Evolutionary conservation across 2,329 filamentous ascomycete genomes (phyloP).

Genomic region (Aspergillus felis): DNA sequence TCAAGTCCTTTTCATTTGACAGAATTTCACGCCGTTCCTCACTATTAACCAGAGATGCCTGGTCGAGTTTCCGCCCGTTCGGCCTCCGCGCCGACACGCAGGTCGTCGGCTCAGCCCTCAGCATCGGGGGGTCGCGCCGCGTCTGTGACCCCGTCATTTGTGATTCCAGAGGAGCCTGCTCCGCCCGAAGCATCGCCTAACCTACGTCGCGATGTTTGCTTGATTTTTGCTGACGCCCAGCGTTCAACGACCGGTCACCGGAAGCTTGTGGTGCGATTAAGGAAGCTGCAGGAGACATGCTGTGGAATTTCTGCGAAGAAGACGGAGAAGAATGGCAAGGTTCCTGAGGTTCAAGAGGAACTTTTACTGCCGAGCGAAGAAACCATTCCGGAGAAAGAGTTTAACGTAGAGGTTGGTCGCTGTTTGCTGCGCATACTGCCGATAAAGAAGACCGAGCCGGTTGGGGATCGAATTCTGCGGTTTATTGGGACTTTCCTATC

Average conservation of each 20-base stretch:
- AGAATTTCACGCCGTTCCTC: constrained; percentile 5
- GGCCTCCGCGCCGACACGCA: constrained; percentile 33
- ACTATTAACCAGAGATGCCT: constrained; percentile 32
- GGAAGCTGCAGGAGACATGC: constrained; percentile 87
- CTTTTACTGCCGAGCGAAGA: constrained; percentile 46
- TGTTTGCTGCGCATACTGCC: constrained; percentile 78
- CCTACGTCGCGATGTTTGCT: constrained; percentile 69
- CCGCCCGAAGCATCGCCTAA: constrained; percentile 43
- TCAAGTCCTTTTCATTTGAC: background rate
- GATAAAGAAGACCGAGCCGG: constrained; percentile 86
- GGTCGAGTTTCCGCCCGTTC: constrained; percentile 39
- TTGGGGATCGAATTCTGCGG: constrained; percentile 77
- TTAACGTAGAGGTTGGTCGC: constrained; percentile 79
- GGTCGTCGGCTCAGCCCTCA: constrained; percentile 61
- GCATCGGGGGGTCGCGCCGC: constrained; percentile 82
- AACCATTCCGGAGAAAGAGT: constrained; percentile 78
- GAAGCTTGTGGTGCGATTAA: constrained; percentile 80
- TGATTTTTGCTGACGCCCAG: constrained; percentile 77
- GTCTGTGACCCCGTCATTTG: constrained; percentile 35
- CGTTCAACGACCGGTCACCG: constrained; percentile 84
- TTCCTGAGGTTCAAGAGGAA: constrained; percentile 50
- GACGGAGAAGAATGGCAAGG: constrained; percentile 37
- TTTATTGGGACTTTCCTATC: constrained; percentile 86
- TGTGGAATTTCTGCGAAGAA: constrained; percentile 51
- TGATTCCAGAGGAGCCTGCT: constrained; percentile 61